Evolutionary conservation across 2,329 filamentous ascomycete species (phyloP).

Genomic region (Neophaeococcomyces aloes): DNA sequence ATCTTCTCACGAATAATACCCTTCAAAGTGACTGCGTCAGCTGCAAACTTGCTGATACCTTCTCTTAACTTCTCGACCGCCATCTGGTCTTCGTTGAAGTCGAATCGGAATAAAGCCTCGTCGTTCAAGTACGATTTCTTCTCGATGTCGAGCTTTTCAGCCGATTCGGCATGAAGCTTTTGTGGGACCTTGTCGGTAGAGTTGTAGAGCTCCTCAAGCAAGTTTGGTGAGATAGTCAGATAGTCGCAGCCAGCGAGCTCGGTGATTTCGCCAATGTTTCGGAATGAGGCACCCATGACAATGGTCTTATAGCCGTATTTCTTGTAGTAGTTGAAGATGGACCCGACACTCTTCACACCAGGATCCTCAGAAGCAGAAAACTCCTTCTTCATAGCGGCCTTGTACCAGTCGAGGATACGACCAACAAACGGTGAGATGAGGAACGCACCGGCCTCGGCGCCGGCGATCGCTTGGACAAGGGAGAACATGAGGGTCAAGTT

Average conservation of each 20-base stretch:
- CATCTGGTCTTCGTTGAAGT: conserved; percentile 99
- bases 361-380: conserved; percentile 86
- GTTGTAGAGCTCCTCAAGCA: conserved; percentile 90
- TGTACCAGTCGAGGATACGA: conserved; percentile 99
- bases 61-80: conserved; percentile 98
- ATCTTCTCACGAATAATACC: conserved; percentile 83
- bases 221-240: conserved; percentile 90
- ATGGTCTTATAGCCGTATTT: conserved; percentile 98
- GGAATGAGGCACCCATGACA: conserved; percentile 99
- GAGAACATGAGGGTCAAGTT: conserved; percentile 99
- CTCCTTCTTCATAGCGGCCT: conserved; percentile 88
- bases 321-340: conserved; percentile 99
- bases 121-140: conserved; percentile 86
- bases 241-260: conserved; percentile 98
- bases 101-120: conserved; percentile 89
- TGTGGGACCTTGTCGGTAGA: conserved; percentile 70
- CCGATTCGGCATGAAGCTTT: conserved; percentile 71
- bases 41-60: conserved; percentile 98
- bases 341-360: conserved; percentile 84
- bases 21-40: conserved; percentile 91
- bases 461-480: conserved; percentile 82
- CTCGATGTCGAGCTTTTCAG: conserved; percentile 60
- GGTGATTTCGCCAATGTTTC: conserved; percentile 90
- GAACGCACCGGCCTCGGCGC: conserved; percentile 88
- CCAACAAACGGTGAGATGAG: conserved; percentile 99